Evolutionary conservation across 176 grass and related monocot genomes (phyloP), one percentile per base, ranked within the genome.

Genomic region (Oryza punctata): DNA sequence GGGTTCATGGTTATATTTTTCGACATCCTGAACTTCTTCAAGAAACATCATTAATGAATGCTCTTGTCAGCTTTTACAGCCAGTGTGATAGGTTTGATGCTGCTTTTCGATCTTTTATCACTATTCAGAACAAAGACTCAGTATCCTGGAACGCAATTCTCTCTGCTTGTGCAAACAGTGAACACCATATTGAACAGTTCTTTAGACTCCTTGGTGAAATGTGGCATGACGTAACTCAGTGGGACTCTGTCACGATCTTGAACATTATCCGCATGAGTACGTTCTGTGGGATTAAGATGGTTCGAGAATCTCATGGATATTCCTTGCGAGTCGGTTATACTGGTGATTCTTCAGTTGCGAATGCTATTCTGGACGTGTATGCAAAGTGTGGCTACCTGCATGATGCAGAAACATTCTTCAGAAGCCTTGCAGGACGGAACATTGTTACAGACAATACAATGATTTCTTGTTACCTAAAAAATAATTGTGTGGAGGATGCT

Each of bases 61-160:
- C 90, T 30, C 85, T 92, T 50, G 45, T 91, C 67, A 92, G 80
- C 60, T 92, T 95, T 61, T 95, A 95, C 44, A 89, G 90, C 60
- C 89, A 89, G 67, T 90, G 87, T 47, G 83, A 70, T 24, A 78
- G 82, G 65, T 79, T 95, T 86, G 61, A 84, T 35, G 72, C 92
- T 78, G 85, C 93, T 78, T 54, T 84, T 47, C 16, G 21, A 54
- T 75, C 83, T 69, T 95, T 95, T 41, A 38, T 60, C 1, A 32
- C 64, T 74, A 95, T 86, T 85, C 70, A 32, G 29, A 73, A 76
- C 47, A 88, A 85, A 81, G 83, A 90, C 67, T 73, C 85, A 19
- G 73, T 92, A 81, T 92, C 93, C 70, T 95, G 93, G 92, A 94
- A 94, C 85, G 81, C 89, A 63, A 74, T 94, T 79, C 82, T 95